Evolutionary conservation across 2,329 filamentous ascomycete species (phyloP), one percentile per base, ranked within the genome.

Genomic region (Thelonectria olida): DNA sequence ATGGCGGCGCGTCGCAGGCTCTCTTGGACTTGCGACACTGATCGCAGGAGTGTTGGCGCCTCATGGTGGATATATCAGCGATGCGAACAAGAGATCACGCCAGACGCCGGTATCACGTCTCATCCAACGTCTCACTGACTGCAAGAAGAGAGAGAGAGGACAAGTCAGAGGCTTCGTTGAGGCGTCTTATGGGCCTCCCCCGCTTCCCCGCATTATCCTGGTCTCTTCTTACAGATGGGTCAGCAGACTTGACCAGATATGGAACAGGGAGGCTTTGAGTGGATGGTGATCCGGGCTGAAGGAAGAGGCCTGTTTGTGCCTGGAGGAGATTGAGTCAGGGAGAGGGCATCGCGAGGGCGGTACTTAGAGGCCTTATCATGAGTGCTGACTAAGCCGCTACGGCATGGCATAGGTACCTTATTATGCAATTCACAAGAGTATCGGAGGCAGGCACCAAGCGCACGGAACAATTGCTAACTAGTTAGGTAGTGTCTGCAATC

Each of bases 21-120:
- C 68, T 62, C 58, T 70, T 70, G 7, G 68, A 70, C 47, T 52
- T 66, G 7, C 68, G 58, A 27, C 68, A 70, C 36, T 71, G 68
- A 47, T 70, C 68, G 47, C 68, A 70, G 25, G 68, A 67, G 39
- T 71, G 56, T 17, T 69, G 69, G 25, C 68, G 66, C 52, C 63
- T 68, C 68, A 70, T 70, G 22, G 19, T 69, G 8, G 17, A 44
- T 7, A 2, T 28, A 13, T 6, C 9, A 19, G 39, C 19, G 19
- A 3, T 20, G 19, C 19, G 9, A n/a, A 34, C 31, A n/a, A n/a
- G 31, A 34, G 31, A 34, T 34, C 7, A 34, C 7, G 31, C 31
- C 31, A 34, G 31, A 34, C 15, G 31, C 15, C 31, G 31, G 31
- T 34, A 10, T 34, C 9, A 15, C 13, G 31, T 34, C 5, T 34